Evolutionary conservation across 805 yeast species (phyloP), one percentile per base, ranked within the genome.

Genomic region (Saccharomyces paradoxus): DNA sequence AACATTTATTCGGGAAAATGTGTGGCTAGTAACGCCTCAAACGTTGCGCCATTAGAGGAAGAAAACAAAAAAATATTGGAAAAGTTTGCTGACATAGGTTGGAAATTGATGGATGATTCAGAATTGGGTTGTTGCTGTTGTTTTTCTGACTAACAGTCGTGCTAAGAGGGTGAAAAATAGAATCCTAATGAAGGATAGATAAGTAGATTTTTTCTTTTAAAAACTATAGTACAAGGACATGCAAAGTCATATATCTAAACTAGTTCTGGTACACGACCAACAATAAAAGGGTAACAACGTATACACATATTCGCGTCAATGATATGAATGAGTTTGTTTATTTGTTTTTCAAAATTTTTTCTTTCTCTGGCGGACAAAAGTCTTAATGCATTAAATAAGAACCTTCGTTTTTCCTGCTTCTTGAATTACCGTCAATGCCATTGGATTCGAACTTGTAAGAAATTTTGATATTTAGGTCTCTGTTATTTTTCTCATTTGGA

Each of bases 381-480:
- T 37, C 27, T 55, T 72, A 87, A 70, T 91, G 86, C 83, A 89
- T 81, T 68, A 85, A 79, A 74, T 83, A 87, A 64, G 81, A 78
- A 71, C 76, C 77, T 68, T 81, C 79, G 58, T 89, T 89, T 56
- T 68, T 66, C 64, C 76, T 78, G 27, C 80, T 77, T 70, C 94
- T 79, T 50, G 78, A 80, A 31, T 71, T 74, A 48, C 69, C 72
- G 55, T 80, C 82, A 24, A 72, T 70, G 56, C 73, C 72, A 49
- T 61, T 60, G 12, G 75, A 75, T 48, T 71, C 67, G 63, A 79
- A 75, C n/a, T 71, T 62, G 65, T 78, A 88, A 29, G 71, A 74
- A 56, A 92, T 77, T 63, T 82, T 85, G 62, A 94, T 81, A 67
- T 92, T 97, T 63, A 92, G 75, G 65, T 94, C 97, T 73, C 99